Evolutionary conservation across 2,329 filamentous ascomycete species (phyloP), one percentile per base, ranked within the genome.

Genomic region (Sphaerulina populicola): DNA sequence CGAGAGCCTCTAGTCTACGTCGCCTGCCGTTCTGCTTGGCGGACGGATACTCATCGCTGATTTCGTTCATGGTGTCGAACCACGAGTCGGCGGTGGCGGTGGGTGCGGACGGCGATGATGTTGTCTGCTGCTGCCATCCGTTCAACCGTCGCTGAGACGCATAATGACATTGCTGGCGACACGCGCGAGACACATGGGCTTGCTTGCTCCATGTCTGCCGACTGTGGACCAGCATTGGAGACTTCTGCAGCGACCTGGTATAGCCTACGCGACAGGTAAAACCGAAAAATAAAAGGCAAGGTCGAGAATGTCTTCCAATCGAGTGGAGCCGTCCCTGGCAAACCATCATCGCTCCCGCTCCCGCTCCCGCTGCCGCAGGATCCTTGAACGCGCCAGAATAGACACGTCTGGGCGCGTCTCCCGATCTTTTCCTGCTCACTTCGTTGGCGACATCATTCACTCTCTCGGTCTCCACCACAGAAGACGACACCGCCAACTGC

Each of bases 61-160:
- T 58, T 40, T 60, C 55, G 53, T 60, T 60, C 38, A 60, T 44
- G 8, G 49, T 44, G 27, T 57, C 55, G 45, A 56, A 56, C 53
- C 51, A 57, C 8, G 44, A 50, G 10, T 55, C 52, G 43, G 39
- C 37, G 23, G 30, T 35, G 18, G 35, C 42, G 18, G 18, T 18
- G 18, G 18, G 18, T 35, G 53, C 41, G 29, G 40, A 33, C 12
- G n/a, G 44, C 31, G 29, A 23, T 12, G 44, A 30, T 33, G 8
- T 12, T 33, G 30, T 33, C 30, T 33, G 30, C 21, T 41, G 29
- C 29, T 52, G 39, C 18, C 4, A 3, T 48, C 53, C 53, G 51
- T 55, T 51, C 44, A 47, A 55, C 47, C 58, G 51, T 31, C 49
- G 51, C 43, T 57, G 57, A 15, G 51, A 18, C 40, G 52, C 39